phyloP scores from a whole-genome alignment of 208 protist species.

The Sergeia podlipaevii region DNA sequence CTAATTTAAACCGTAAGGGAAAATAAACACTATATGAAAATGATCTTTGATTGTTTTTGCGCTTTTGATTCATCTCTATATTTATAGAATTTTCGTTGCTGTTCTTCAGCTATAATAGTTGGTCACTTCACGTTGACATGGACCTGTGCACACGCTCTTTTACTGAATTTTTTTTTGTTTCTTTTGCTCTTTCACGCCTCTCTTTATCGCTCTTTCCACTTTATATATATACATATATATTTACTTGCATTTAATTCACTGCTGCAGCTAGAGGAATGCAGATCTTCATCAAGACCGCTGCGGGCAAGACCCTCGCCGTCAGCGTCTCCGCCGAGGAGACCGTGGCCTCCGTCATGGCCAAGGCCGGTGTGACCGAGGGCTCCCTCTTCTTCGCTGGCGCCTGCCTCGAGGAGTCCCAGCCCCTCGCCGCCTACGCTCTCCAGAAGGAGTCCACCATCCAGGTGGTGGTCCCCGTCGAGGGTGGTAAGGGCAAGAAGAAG shows the following conservation, averaged over 20 bases:
- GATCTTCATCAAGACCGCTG: slow-evolving; percentile 92
- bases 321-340: slow-evolving; percentile 81
- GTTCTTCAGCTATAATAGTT: no score
- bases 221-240: not conserved
- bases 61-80: no score
- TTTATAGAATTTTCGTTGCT: no score
- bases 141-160: not conserved
- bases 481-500: slow-evolving; percentile 98
- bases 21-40: no score
- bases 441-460: slow-evolving; percentile 87
- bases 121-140: not conserved
- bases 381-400: slow-evolving; percentile 89
- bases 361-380: slow-evolving; percentile 67
- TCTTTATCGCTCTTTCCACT: slow-evolving; percentile 5
- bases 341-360: slow-evolving; percentile 73
- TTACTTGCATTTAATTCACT: not conserved
- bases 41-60: no score
- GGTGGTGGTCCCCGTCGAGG: slow-evolving; percentile 85
- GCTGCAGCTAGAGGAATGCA: slow-evolving; percentile 74
- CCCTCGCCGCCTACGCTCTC: slow-evolving; percentile 70
- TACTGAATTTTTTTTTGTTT: slow-evolving; percentile 4
- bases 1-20: no score
- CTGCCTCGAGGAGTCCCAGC: slow-evolving; percentile 74
- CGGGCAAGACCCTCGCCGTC: slow-evolving; percentile 88
- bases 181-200: slow-evolving; percentile 1